These are phyloP conservation scores for Cornus kousa DNA, from an alignment of 148 eudicot genomes.

Conservation along the genomic window DNA sequence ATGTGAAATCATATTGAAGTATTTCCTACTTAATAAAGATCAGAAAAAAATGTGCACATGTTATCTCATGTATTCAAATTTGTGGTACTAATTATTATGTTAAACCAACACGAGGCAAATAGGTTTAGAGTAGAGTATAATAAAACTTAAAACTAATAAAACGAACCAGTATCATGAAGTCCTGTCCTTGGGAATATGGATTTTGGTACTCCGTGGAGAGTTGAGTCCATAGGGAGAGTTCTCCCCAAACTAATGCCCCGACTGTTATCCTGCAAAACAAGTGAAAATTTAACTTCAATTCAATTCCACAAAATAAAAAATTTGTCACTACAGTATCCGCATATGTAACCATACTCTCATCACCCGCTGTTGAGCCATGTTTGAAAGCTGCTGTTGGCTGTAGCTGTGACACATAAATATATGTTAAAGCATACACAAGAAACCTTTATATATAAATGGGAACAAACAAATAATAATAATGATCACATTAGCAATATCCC, in stretches of 20 bases:
- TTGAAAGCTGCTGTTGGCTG: not conserved
- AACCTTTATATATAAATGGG: not conserved
- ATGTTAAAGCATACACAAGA: not conserved
- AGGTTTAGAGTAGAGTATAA: not conserved
- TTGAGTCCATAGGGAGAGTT: not conserved
- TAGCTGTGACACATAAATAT: conserved; percentile 5
- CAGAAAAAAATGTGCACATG: not conserved
- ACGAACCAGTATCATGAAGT: conserved; percentile 9
- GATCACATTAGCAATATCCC: not conserved
- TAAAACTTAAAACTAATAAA: not conserved
- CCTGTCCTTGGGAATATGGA: not conserved
- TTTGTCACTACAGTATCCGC: not conserved
- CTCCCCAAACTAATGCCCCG: not conserved
- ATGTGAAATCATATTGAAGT: not conserved
- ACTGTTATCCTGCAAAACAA: conserved; percentile 5
- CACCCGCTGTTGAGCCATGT: conserved; percentile 1
- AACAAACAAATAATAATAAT: not conserved
- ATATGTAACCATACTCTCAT: conserved; percentile 7
- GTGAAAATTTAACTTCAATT: not conserved
- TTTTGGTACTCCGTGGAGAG: conserved; percentile 5
- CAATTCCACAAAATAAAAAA: not conserved
- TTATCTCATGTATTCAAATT: not conserved
- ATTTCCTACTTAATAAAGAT: not conserved
- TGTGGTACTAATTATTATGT: not conserved
- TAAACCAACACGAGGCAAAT: not conserved